Evolutionary conservation across 2,329 filamentous ascomycete genomes (phyloP), one percentile per base, ranked within the genome.

Genomic region (Fusarium sp.): DNA sequence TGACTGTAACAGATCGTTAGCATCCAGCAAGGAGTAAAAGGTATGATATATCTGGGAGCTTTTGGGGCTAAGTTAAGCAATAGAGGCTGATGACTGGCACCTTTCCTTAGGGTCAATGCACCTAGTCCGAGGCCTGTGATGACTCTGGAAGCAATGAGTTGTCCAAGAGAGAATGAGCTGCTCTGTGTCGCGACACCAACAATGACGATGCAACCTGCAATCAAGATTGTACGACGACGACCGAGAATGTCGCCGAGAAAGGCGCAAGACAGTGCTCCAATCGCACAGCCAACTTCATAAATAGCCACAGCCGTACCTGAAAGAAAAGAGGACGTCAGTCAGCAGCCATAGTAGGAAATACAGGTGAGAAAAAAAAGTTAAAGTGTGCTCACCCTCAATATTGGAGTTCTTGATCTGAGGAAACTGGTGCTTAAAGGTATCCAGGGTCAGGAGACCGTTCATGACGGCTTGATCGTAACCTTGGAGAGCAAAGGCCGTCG

Each of bases 391-490:
- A 50, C 47, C 47, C 25, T 50, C 47, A 15, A 50, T 50, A 17
- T 50, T 35, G 4, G 47, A 50, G 31, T 50, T 50, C n/a, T 25
- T 50, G 31, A 50, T 50, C 17, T 35, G 17, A 14, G 47, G 47
- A 7, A 50, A 50, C 31, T 50, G n/a, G 47, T 50, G 31, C 47
- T 50, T 50, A 7, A 50, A 35, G 4, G 47, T 35, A 14, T 50
- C 17, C 15, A 50, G 6, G 17, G 47, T 50, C 47, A 50, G 7
- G 0, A 50, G 31, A 35, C 47, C 47, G 15, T 50, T 50, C 47
- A 50, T 50, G 12, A 50, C 31, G 6, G 47, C 47, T 35, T 50
- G 47, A 20, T 50, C 47, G 18, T 50, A 50, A n/a, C 47, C 47
- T 18, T 50, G 47, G 17, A 50, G 47, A 18, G 47, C 47, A 50